Evolutionary conservation across 208 protist genomes (phyloP), one percentile per base, ranked within the genome.

Genomic region (Entamoeba invadens): DNA sequence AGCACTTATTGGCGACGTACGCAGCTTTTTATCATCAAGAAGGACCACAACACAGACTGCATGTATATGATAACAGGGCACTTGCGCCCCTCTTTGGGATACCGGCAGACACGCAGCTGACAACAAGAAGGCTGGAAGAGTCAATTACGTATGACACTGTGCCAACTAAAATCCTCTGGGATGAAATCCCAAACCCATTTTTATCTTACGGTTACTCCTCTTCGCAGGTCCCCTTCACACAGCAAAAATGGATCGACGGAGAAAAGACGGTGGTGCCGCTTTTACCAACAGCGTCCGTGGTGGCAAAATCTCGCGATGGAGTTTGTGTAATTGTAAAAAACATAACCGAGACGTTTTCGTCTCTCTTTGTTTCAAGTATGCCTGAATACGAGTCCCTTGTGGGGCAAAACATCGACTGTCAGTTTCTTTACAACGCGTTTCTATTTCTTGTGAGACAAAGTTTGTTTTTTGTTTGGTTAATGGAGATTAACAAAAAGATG

Each of bases 401-500:
- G 35, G 35, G 35, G 35, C 25, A 77, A 6, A 38, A n/a, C 35
- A 31, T 77, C 35, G 57, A 77, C 35, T 77, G 57, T 77, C 57
- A 77, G 35, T 77, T 77, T 77, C 16, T 77, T 31, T 77, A 77
- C 16, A 77, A 77, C 57, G 21, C 25, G 21, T 38, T 77, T 77
- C 6, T 77, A 31, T 77, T 38, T 77, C 57, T 77, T 77, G 57
- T 77, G 4, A 14, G 35, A 31, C 57, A 77, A 5, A 77, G 57
- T 77, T 77, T 77, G 57, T 77, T 77, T 57, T 57, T 57, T 57
- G n/a, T n/a, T n/a, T n/a, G n/a, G n/a, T n/a, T n/a, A n/a, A n/a
- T n/a, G n/a, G n/a, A n/a, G n/a, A n/a, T n/a, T n/a, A n/a, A n/a
- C n/a, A n/a, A n/a, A n/a, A n/a, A n/a, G n/a, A n/a, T n/a, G n/a